Evolutionary conservation across 495 filamentous ascomycete genomes (phyloP), one percentile per base, ranked within the genome.

Genomic region (Penicillium soppii): DNA sequence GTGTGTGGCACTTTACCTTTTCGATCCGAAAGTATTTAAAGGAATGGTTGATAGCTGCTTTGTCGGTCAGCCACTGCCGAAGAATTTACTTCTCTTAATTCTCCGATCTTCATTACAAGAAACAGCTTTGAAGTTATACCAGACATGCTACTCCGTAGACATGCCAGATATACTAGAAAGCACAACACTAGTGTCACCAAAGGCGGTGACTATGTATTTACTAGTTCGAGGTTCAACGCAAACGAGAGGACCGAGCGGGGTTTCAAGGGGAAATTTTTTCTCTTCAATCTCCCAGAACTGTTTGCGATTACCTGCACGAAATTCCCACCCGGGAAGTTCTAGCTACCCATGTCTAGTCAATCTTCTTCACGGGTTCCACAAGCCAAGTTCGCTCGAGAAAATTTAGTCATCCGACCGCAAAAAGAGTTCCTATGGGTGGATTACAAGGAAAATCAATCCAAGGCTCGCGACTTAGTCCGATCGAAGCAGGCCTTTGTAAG

Each of bases 391-490:
- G 46, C 46, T 15, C 29, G 7, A 3, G 38, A 49, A 35, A 49
- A 49, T 49, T 40, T 49, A 38, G 33, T 29, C 33, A 39, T 49
- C 35, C 46, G 46, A 17, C 39, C 39, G 23, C n/a, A n/a, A n/a
- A 22, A 23, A 26, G 48, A 51, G 19, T 51, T 51, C 29, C 48
- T 51, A 21, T 51, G 48, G 48, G 48, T 51, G 27, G 32, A 44
- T 27, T 49, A 49, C 27, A 39, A 44, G 40, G 48, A 51, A 35
- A 39, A 51, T 26, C 32, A 43, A 30, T 38, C 48, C 7, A 39
- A 51, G 23, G 48, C 27, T 8, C 48, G 48, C 13, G 40, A 43
- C 13, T 19, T 43, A 36, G 26, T 39, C 5, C 48, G 48, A 13
- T 43, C 48, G 13, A 51, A 51, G 15, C 48, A 51, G 21, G 48